Evolutionary conservation across 306 rosid genomes (phyloP).

Genomic region (Senna siamea): DNA sequence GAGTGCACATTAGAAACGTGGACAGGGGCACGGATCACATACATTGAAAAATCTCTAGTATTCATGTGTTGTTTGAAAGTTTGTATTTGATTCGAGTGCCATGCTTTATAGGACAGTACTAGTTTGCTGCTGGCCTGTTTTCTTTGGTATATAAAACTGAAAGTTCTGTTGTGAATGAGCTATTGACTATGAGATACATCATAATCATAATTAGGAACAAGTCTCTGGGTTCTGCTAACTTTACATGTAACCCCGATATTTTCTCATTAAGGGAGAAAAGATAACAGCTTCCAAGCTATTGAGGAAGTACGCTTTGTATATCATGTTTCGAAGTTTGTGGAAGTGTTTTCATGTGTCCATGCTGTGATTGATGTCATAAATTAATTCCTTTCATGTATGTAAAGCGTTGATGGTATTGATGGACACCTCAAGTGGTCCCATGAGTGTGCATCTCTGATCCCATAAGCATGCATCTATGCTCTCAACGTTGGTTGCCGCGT

Average conservation of each 20-base stretch:
- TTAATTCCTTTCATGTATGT: background rate
- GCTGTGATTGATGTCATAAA: background rate
- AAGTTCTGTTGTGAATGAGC: slow-evolving; percentile 35
- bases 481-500: too few species aligned
- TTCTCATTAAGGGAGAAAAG: background rate
- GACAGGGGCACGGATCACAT: background rate
- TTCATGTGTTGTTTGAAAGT: background rate
- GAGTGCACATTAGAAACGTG: background rate
- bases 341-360: background rate
- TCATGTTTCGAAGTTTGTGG: background rate
- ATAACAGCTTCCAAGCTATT: slow-evolving; percentile 24
- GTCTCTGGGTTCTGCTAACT: slow-evolving; percentile 32
- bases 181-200: slow-evolving; percentile 26
- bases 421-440: background rate
- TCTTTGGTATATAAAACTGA: slow-evolving; percentile 40
- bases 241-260: slow-evolving; percentile 31
- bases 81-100: background rate
- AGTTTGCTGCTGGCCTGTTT: slow-evolving; percentile 12
- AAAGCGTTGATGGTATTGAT: background rate
- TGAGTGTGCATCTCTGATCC: too few species aligned
- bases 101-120: background rate
- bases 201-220: background rate
- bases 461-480: too few species aligned
- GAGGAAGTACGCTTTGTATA: slow-evolving; percentile 14
- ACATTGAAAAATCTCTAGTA: background rate